Base-by-base conservation (phyloP, 805 yeast genomes). In the Cyberlindnera petersonii region DNA sequence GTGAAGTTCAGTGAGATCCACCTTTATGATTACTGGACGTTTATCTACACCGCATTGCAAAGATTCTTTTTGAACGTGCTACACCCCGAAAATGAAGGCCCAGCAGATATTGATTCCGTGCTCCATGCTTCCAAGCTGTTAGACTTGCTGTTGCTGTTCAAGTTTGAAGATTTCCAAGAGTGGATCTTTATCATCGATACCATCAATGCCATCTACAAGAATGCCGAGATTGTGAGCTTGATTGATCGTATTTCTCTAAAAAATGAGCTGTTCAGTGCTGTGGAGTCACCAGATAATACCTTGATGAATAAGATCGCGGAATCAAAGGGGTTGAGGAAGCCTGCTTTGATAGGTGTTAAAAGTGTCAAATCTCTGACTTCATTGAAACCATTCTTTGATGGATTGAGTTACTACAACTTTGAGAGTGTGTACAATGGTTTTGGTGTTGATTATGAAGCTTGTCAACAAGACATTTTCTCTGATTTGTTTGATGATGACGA, bases 171-270 rank as follows among this genome's bases (percentile, higher is more conserved):
- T 71, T 91, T 67, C 81, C 62, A 75, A 45, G 93, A 87, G 52
- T 91, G 98, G 98, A 65, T 93, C 2, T 93, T 87, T 55, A 74
- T 91, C 9, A 71, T 79, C 20, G 86, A 83, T 50, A 78, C 75
- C 14, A 69, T 78, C 14, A 81, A 78, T 43, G 77, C 82, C 15
- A 68, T 74, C 22, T 71, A 68, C 49, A 68, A 70, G 42, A 62
- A 56, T 15, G 45, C 50, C 14, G 59, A 56, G 10, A 46, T 49
- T 20, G 31, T 56, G 17, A 52, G 58, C 40, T 42, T 55, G 44
- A 45, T 55, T 37, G 60, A 56, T 37, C 20, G 49, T 18, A 48
- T 56, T 14, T 39, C 60, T 2, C 13, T 27, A 3, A 50, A 38
- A 6, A 36, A 28, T 22, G 50, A 48, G 18, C 10, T 49, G 5